Base-by-base conservation (phyloP, 495 filamentous ascomycete genomes). In the Rostrohypoxylon terebratum region DNA sequence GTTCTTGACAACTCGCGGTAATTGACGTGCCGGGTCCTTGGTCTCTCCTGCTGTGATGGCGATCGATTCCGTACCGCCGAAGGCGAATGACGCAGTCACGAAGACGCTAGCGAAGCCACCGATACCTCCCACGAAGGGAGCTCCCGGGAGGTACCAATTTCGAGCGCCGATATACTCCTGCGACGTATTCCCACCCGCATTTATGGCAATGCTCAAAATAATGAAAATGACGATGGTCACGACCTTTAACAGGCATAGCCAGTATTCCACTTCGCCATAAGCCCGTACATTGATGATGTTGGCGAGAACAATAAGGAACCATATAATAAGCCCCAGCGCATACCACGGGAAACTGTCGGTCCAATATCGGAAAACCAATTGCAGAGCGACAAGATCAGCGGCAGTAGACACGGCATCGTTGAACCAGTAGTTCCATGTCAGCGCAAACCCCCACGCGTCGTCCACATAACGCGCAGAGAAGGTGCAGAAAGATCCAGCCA, bases 231-330 rank as follows among this genome's bases (percentile, higher is more conserved):
- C 74, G 55, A 91, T 87, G 45, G 87, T 88, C 66, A 91, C 77
- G 54, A 91, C 87, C 69, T 92, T 92, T 75, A 91, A 77, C 59
- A 85, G 83, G 13, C 89, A 87, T 63, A 91, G 88, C 77, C 84
- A 83, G 75, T 91, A 91, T 73, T 90, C 89, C 13, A 88, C 85
- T 78, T 92, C 89, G 47, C 90, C 90, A 69, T 89, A 91, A 61
- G 87, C 85, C 1, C 81, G 75, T 13, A 92, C 87, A 3, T 87
- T 84, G 61, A 90, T 82, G 66, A 89, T 85, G 68, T 92, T 91
- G 31, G 90, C 79, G 36, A 77, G 60, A 9, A 91, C 63, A 36
- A 92, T 86, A 28, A 90, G 53, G 13, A 90, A 83, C 79, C 90
- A 88, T 72, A 90, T 85, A 65, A 93, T 79, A 3, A 86, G 80